A percentile compares a stretch with the other conserved stretches of the same genome.
These are phyloP conservation scores for Microthlaspi erraticum DNA, from an alignment of 345 rosid genomes.

Conservation along the genomic window DNA sequence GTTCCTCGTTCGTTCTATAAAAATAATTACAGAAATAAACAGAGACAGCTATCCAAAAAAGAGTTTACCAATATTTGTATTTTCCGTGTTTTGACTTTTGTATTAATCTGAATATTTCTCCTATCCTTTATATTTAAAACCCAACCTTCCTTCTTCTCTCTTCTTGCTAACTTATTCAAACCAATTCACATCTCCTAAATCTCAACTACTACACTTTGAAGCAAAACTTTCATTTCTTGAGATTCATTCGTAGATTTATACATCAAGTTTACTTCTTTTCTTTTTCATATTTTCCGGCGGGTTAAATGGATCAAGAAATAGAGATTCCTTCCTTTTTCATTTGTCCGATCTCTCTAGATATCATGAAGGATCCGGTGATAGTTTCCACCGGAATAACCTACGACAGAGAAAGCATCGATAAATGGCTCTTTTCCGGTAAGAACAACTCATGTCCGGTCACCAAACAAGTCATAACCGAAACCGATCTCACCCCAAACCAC, in stretches of 20 bases:
- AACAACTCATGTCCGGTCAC: conserved; percentile 73
- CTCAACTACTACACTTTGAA: conserved; percentile 37
- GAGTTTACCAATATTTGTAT: conserved; percentile 34
- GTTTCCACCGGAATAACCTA: conserved; percentile 77
- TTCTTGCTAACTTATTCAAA: conserved; percentile 46
- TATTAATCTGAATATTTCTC: conserved; percentile 30
- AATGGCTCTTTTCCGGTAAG: conserved; percentile 65
- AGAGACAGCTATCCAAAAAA: conserved; percentile 21
- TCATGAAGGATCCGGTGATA: conserved; percentile 83
- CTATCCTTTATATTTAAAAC: conserved; percentile 47
- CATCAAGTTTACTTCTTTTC: neutral
- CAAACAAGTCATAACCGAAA: conserved; percentile 59
- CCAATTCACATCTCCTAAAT: conserved; percentile 45
- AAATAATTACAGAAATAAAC: conserved; percentile 27
- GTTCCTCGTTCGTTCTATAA: conserved; percentile 41
- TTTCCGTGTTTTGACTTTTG: conserved; percentile 73
- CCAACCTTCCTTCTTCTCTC: conserved; percentile 26
- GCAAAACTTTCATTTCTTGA: neutral
- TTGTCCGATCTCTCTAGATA: conserved; percentile 77
- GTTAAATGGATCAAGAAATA: conserved; percentile 63
- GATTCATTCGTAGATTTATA: conserved; percentile 32
- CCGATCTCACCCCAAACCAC: conserved; percentile 86
- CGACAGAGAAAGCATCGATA: conserved; percentile 71
- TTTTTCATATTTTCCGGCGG: neutral
- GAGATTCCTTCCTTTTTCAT: conserved; percentile 68